These are phyloP conservation scores for Aurantiochytrium sp. DNA, from an alignment of 108 stramenopile genomes.

Conservation along the genomic window DNA sequence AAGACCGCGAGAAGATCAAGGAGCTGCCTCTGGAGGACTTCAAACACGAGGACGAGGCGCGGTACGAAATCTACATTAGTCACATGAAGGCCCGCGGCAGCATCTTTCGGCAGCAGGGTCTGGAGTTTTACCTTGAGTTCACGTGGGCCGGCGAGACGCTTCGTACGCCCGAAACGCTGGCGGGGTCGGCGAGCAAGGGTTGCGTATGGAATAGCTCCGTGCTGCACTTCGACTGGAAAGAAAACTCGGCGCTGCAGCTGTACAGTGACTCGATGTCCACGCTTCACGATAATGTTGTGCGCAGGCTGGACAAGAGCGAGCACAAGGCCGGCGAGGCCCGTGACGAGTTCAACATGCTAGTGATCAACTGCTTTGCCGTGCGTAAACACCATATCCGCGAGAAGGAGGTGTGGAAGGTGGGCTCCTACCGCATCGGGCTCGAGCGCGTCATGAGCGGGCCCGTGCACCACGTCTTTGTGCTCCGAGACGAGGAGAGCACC, in stretches of 20 bases:
- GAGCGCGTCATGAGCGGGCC: constrained; percentile 17
- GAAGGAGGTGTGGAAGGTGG: constrained; percentile 13
- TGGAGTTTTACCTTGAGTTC: constrained; percentile 18
- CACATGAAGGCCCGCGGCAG: constrained; percentile 25
- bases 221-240: constrained; percentile 3
- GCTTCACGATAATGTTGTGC: background rate
- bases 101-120: background rate
- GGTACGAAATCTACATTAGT: constrained; percentile 14
- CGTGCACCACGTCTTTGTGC: background rate
- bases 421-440: background rate
- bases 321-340: background rate
- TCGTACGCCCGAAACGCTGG: background rate
- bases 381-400: background rate
- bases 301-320: background rate
- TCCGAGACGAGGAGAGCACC: background rate
- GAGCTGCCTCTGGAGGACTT: background rate
- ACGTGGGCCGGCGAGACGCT: background rate
- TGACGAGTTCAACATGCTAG: constrained; percentile 3
- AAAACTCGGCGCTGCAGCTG: background rate
- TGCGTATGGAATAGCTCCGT: background rate
- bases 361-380: background rate
- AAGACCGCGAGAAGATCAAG: background rate
- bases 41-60: background rate
- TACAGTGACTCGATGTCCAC: background rate
- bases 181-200: background rate